Percentiles rank a stretch among this genome's conserved stretches.
Evolutionary conservation across 2,329 filamentous ascomycete genomes (phyloP).

Genomic region (Fusarium pilosicola): DNA sequence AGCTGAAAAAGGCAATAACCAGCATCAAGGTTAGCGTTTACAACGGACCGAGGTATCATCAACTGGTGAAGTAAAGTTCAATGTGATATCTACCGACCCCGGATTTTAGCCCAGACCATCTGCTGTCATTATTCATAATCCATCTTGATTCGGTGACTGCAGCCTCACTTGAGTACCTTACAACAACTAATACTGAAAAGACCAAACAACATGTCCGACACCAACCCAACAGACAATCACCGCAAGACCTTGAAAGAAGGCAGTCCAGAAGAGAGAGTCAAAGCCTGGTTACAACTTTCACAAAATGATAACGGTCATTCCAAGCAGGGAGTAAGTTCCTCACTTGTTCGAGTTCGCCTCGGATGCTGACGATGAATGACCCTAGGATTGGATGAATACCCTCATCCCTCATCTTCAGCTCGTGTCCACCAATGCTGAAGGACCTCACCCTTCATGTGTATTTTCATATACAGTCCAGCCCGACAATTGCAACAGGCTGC

Average conservation of each 20-base stretch:
- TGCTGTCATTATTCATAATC: background rate
- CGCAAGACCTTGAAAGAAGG: constrained; percentile 43
- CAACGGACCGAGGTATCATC: constrained; percentile 22
- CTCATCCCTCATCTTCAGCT: constrained; percentile 56
- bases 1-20: constrained; percentile 12
- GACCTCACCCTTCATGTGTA: constrained; percentile 52
- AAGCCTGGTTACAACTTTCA: constrained; percentile 46
- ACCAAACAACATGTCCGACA: constrained; percentile 10
- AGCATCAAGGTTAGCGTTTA: background rate
- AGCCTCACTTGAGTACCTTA: background rate
- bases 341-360: background rate
- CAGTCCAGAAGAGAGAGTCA: constrained; percentile 46
- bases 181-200: background rate
- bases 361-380: background rate
- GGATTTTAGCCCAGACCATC: background rate
- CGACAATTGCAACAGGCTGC: constrained; percentile 62
- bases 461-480: constrained; percentile 62
- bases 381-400: constrained; percentile 57
- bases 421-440: constrained; percentile 44
- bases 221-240: background rate
- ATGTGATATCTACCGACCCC: background rate
- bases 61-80: background rate
- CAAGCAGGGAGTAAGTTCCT: constrained; percentile 46
- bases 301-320: constrained; percentile 43
- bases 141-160: background rate